Evolutionary conservation across 1,139 yeast species (phyloP).

Genomic region (Magnusiomyces sp.): DNA sequence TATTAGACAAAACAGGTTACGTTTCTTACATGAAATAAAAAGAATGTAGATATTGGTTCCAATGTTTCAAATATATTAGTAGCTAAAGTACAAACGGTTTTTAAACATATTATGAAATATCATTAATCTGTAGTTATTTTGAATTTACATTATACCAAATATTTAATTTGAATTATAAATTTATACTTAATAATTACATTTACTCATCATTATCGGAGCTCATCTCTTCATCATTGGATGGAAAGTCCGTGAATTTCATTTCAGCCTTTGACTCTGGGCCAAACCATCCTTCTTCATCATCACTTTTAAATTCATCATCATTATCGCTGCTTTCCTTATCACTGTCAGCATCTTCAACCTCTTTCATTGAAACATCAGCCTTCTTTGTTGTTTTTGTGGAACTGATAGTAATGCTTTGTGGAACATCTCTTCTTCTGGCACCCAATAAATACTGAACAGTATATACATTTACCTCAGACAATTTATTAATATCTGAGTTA

Average conservation of each 20-base stretch:
- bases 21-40: no score
- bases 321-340: constrained; percentile 17
- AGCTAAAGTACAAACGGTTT: no score
- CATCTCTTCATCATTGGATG: constrained; percentile 15
- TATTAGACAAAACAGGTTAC: no score
- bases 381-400: no score
- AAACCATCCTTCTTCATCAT: constrained; percentile 38
- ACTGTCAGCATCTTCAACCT: constrained; percentile 16
- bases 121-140: no score
- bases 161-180: background rate
- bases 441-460: constrained; percentile 37
- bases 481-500: constrained; percentile 61
- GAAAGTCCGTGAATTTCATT: constrained; percentile 13
- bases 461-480: constrained; percentile 50
- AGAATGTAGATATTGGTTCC: no score
- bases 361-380: constrained; percentile 7
- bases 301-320: constrained; percentile 16
- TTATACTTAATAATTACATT: background rate
- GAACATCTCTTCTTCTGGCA: constrained; percentile 7
- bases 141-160: no score
- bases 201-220: constrained; percentile 19
- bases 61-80: no score
- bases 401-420: background rate
- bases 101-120: no score
- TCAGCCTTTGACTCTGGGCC: constrained; percentile 32